Conservation (phyloP, 1,139 yeast species). For the Yamadazyma sp. region DNA sequence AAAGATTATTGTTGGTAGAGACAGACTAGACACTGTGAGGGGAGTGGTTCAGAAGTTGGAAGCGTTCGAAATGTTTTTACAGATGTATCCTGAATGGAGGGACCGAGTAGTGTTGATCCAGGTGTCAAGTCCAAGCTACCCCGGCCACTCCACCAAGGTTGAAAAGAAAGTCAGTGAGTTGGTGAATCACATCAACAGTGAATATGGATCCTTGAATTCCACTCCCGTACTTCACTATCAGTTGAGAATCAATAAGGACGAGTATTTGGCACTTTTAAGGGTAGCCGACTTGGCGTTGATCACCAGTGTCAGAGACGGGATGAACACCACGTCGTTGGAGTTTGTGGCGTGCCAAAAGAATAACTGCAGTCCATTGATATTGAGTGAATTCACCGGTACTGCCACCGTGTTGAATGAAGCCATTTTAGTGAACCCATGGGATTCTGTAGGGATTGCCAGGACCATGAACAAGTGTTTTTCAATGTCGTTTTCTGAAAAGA, state of each 20-base stretch:
- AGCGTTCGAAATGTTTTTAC: constrained; percentile 79
- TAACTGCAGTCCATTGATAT: constrained; percentile 70
- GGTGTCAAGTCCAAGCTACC: constrained; percentile 78
- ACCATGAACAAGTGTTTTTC: constrained; percentile 69
- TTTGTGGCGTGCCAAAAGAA: constrained; percentile 85
- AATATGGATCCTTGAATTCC: constrained; percentile 75
- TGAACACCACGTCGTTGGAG: constrained; percentile 93
- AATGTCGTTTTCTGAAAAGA: constrained; percentile 45
- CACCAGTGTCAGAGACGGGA: constrained; percentile 92
- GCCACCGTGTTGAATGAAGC: constrained; percentile 80
- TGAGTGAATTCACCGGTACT: constrained; percentile 93
- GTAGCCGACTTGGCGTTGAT: constrained; percentile 89
- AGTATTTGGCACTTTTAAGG: constrained; percentile 81
- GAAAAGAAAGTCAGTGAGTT: constrained; percentile 81
- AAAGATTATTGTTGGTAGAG: constrained; percentile 81
- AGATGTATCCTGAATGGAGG: constrained; percentile 90
- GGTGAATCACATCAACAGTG: constrained; percentile 76
- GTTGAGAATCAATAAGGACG: constrained; percentile 83
- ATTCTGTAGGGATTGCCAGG: constrained; percentile 87
- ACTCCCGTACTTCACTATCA: constrained; percentile 91
- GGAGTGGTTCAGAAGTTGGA: constrained; percentile 82
- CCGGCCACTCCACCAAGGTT: constrained; percentile 52
- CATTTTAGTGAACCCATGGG: constrained; percentile 94
- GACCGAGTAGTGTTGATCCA: constrained; percentile 87
- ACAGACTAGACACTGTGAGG: constrained; percentile 73